A percentile compares a stretch with the other conserved stretches of the same genome.
Evolutionary conservation across 805 yeast species (phyloP).

Genomic region (Candida sphagnicola): DNA sequence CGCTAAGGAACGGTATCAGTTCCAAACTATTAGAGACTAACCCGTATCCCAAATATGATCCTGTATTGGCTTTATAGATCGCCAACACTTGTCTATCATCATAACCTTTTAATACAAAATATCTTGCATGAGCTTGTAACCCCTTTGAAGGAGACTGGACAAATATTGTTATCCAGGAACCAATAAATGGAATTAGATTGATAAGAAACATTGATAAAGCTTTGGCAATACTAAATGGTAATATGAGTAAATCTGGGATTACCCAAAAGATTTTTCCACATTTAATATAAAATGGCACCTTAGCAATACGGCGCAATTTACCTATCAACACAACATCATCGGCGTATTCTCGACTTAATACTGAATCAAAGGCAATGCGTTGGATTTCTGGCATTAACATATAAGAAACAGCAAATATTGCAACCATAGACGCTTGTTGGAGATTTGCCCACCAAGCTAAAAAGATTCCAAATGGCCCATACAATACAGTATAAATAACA

Average conservation of each 20-base stretch:
- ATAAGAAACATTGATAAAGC: slow-evolving; percentile 33
- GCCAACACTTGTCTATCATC: slow-evolving; percentile 36
- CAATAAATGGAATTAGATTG: slow-evolving; percentile 52
- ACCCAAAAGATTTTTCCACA: slow-evolving; percentile 25
- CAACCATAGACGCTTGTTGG: slow-evolving; percentile 39
- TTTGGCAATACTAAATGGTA: slow-evolving; percentile 40
- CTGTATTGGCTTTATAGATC: slow-evolving; percentile 31
- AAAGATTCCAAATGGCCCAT: slow-evolving; percentile 50
- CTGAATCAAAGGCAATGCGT: slow-evolving; percentile 45
- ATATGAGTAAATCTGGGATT: slow-evolving; percentile 32
- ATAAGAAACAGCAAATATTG: slow-evolving; percentile 39
- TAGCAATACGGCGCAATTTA: slow-evolving; percentile 25
- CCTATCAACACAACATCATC: slow-evolving; percentile 42
- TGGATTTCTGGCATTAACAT: slow-evolving; percentile 47
- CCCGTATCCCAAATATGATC: slow-evolving; percentile 51
- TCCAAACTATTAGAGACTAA: slow-evolving; percentile 48
- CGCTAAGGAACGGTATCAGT: slow-evolving; percentile 48
- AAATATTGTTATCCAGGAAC: slow-evolving; percentile 50
- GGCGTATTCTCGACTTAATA: slow-evolving; percentile 41
- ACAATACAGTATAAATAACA: slow-evolving; percentile 33
- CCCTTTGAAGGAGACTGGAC: slow-evolving; percentile 56
- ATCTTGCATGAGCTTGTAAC: slow-evolving; percentile 48
- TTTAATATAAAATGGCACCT: slow-evolving; percentile 27
- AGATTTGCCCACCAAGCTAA: slow-evolving; percentile 43
- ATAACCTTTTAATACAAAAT: slow-evolving; percentile 54